phyloP scores from a whole-genome alignment of 148 eudicot genomes.

The Chenopodium berlandieri region DNA sequence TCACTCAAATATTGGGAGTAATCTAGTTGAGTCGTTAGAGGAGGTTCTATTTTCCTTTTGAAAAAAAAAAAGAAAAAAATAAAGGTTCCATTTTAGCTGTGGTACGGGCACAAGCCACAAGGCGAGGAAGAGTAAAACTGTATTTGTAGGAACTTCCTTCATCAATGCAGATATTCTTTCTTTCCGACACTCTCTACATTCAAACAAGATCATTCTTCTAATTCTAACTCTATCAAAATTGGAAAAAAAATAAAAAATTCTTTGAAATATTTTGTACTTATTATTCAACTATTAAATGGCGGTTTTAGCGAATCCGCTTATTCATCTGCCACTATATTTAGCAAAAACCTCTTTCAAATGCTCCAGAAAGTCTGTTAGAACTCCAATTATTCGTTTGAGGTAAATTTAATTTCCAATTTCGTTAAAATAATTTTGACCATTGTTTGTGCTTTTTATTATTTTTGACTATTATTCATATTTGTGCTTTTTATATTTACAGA shows the following conservation, averaged over 20 bases:
- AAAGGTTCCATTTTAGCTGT: too few species aligned
- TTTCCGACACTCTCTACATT: not conserved
- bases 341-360: not conserved
- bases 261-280: not conserved
- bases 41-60: too few species aligned
- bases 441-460: not conserved
- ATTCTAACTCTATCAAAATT: not conserved
- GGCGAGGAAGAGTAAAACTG: too few species aligned
- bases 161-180: too few species aligned
- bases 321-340: conserved; percentile 9
- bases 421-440: not conserved
- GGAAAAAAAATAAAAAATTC: too few species aligned
- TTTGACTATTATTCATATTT: too few species aligned
- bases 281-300: conserved; percentile 11
- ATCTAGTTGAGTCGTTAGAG: too few species aligned
- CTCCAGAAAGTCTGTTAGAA: not conserved
- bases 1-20: too few species aligned
- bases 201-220: not conserved
- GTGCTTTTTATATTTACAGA: too few species aligned
- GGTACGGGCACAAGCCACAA: too few species aligned
- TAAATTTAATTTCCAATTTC: not conserved
- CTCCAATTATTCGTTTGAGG: conserved; percentile 19
- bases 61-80: too few species aligned
- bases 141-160: too few species aligned
- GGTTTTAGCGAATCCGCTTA: conserved; percentile 1